Conservation (phyloP, 2,329 filamentous ascomycete species). For the Xylaria sp. region DNA sequence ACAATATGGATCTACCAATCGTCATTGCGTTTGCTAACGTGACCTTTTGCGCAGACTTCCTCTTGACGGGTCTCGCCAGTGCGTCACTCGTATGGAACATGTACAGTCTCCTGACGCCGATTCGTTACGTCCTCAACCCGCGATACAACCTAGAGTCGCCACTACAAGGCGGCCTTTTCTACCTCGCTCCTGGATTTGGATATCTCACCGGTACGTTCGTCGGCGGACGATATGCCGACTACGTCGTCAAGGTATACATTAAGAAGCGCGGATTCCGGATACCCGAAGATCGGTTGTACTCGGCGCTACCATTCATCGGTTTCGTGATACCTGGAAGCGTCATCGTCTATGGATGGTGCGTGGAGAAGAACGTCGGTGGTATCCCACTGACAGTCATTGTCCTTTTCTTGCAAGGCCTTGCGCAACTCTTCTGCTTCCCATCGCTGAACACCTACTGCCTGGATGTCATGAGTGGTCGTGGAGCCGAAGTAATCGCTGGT, state of each 20-base stretch:
- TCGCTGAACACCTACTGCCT: constrained; percentile 75
- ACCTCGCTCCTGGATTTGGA: constrained; percentile 61
- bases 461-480: constrained; percentile 69
- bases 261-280: constrained; percentile 50
- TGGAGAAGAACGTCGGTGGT: constrained; percentile 46
- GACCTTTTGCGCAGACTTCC: constrained; percentile 40
- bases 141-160: constrained; percentile 61
- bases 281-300: constrained; percentile 64
- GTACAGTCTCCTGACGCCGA: constrained; percentile 52
- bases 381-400: constrained; percentile 61
- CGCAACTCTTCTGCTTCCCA: constrained; percentile 70
- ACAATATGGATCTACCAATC: background rate
- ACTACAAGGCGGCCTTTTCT: constrained; percentile 61
- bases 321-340: constrained; percentile 59
- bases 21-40: constrained; percentile 3
- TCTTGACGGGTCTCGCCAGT: constrained; percentile 54
- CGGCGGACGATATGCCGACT: constrained; percentile 48
- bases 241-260: constrained; percentile 37
- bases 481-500: constrained; percentile 69
- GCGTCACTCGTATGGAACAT: constrained; percentile 70
- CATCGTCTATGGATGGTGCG: constrained; percentile 55
- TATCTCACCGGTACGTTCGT: constrained; percentile 61
- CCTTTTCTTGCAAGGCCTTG: constrained; percentile 70
- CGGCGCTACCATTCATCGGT: constrained; percentile 54
- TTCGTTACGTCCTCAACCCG: constrained; percentile 63